Percentiles rank a stretch among this genome's conserved stretches.
Evolutionary conservation across 2,329 filamentous ascomycete genomes (phyloP).

Genomic region (Fusarium keratoplasticum): DNA sequence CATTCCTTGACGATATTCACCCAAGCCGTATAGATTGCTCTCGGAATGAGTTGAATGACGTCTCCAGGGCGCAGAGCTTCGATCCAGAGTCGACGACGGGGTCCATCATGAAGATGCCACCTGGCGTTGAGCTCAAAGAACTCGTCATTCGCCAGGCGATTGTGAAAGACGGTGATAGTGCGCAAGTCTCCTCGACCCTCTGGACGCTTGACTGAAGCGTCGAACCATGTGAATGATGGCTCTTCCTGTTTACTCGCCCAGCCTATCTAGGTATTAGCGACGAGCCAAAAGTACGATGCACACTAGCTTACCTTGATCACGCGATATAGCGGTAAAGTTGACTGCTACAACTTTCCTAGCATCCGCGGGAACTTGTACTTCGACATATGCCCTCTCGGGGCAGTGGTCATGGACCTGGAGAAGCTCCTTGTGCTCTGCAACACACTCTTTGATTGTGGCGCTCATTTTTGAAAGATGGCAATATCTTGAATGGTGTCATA

Average conservation of each 20-base stretch:
- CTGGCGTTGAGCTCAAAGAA: not conserved
- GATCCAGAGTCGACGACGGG: slow-evolving; percentile 16
- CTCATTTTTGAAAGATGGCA: not conserved
- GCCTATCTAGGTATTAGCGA: not conserved
- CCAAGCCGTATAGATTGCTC: slow-evolving; percentile 32
- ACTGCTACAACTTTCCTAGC: slow-evolving; percentile 18
- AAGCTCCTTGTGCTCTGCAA: slow-evolving; percentile 15
- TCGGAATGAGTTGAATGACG: slow-evolving; percentile 26
- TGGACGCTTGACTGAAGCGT: slow-evolving; percentile 21
- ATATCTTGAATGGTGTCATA: too few relatives aligned
- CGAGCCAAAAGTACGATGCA: accelerated
- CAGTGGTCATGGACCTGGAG: slow-evolving; percentile 32
- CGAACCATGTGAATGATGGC: slow-evolving; percentile 32
- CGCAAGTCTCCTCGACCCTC: slow-evolving; percentile 30
- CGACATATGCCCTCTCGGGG: slow-evolving; percentile 22
- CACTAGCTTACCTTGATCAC: slow-evolving; percentile 18
- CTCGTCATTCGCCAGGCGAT: slow-evolving; percentile 14
- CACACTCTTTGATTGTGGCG: not conserved
- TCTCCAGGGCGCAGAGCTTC: slow-evolving; percentile 22
- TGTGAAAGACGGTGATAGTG: slow-evolving; percentile 15
- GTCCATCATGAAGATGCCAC: slow-evolving; percentile 14
- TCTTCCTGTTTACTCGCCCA: slow-evolving; percentile 26
- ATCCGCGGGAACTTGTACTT: slow-evolving; percentile 25
- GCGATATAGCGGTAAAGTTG: slow-evolving; percentile 16
- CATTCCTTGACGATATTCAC: slow-evolving; percentile 30